phyloP scores from a whole-genome alignment of 805 yeast genomes.

The Henningerozyma blattae region DNA sequence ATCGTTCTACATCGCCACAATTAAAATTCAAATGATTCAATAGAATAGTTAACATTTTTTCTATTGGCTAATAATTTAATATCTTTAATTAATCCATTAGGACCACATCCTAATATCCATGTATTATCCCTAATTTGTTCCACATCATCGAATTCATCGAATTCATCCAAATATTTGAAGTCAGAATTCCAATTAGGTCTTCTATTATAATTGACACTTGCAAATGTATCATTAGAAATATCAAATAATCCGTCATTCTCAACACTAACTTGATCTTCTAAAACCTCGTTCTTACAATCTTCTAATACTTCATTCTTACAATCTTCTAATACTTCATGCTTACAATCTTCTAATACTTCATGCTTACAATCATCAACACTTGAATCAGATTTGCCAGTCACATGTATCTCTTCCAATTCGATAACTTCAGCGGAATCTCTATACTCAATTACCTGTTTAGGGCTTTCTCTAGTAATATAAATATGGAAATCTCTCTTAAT shows the following conservation, averaged over 20 bases:
- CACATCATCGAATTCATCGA: conserved; percentile 3
- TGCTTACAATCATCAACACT: conserved; percentile 1
- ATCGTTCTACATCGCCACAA: too few species aligned
- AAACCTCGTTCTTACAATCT: too few species aligned
- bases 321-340: too few species aligned
- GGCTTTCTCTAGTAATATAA: conserved; percentile 6
- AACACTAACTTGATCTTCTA: conserved; percentile 2
- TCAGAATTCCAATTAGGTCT: conserved; percentile 19
- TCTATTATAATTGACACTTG: conserved; percentile 13
- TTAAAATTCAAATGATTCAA: too few species aligned
- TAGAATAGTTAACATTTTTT: too few species aligned
- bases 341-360: conserved; percentile 1
- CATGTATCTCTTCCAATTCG: conserved; percentile 11
- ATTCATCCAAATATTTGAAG: conserved; percentile 12
- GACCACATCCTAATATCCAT: conserved; percentile 24
- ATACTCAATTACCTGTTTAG: background rate
- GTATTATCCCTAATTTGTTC: too few species aligned
- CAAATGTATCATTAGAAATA: conserved; percentile 4
- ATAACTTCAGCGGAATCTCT: conserved; percentile 1
- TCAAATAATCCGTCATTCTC: background rate
- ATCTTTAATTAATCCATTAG: conserved; percentile 12
- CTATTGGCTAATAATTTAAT: conserved; percentile 14
- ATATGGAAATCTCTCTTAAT: conserved; percentile 3
- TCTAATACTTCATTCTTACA: background rate
- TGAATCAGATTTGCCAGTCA: conserved; percentile 9